Conservation (phyloP, 305 asterid species). For the Coffea humblotiana region DNA sequence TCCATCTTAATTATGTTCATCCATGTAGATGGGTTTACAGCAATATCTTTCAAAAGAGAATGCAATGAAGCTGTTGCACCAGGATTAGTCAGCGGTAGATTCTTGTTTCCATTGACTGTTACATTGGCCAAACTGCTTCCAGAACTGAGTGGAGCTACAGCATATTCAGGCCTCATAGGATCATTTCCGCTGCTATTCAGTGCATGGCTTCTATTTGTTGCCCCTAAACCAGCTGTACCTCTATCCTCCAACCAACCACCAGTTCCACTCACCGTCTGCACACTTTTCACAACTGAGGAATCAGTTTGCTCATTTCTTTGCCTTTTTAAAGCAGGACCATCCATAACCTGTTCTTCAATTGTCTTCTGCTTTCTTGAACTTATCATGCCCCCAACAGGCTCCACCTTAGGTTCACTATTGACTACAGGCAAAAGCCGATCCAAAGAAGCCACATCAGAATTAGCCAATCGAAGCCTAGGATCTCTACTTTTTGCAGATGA, state of each 20-base stretch:
- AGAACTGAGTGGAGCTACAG: constrained; percentile 24
- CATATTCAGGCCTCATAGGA: constrained; percentile 33
- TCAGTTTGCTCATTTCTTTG: constrained; percentile 50
- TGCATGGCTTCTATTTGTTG: constrained; percentile 26
- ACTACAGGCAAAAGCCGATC: constrained; percentile 27
- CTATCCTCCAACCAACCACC: constrained; percentile 55
- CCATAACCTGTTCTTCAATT: constrained; percentile 44
- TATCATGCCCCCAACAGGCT: constrained; percentile 38
- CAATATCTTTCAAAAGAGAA: constrained; percentile 65
- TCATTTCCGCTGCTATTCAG: constrained; percentile 19
- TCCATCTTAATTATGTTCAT: constrained; percentile 71
- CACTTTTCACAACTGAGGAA: constrained; percentile 16
- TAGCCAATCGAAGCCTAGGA: constrained; percentile 85
- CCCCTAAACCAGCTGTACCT: constrained; percentile 37
- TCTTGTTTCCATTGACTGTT: constrained; percentile 31
- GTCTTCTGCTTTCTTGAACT: constrained; percentile 61
- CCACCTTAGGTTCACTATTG: constrained; percentile 44
- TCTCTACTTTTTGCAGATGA: constrained; percentile 71
- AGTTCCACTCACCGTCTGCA: constrained; percentile 32
- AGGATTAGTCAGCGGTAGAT: constrained; percentile 37
- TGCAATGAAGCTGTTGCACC: constrained; percentile 50
- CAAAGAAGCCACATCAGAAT: constrained; percentile 42
- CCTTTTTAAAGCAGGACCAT: constrained; percentile 69
- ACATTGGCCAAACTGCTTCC: constrained; percentile 27
- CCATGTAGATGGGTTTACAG: constrained; percentile 76